Percentiles rank a stretch among this genome's conserved stretches.
These are phyloP conservation scores for Teratosphaeria epicoccoides DNA, from an alignment of 2,329 filamentous ascomycete genomes.

Conservation along the genomic window DNA sequence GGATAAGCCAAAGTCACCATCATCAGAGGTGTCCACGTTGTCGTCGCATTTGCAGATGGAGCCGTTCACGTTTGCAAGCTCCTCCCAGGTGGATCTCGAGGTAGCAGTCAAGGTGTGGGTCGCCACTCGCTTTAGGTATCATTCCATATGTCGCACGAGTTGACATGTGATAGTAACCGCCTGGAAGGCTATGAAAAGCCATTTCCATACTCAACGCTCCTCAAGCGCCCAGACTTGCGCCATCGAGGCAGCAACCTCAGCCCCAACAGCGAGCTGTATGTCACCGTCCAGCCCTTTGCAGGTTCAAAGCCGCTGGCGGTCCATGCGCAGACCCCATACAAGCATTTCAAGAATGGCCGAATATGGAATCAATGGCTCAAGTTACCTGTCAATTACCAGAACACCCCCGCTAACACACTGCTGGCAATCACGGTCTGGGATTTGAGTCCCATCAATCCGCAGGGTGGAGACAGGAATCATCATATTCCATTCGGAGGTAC, in stretches of 20 bases:
- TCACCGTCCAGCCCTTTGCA: constrained; percentile 88
- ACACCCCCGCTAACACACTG: constrained; percentile 68
- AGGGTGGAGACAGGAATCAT: constrained; percentile 60
- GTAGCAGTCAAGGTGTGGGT: constrained; percentile 54
- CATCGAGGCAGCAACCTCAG: constrained; percentile 81
- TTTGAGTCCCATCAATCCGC: constrained; percentile 65
- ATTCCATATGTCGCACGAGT: background rate
- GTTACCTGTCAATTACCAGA: constrained; percentile 73
- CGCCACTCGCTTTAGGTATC: constrained; percentile 2
- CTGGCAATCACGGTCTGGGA: constrained; percentile 95
- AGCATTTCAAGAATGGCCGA: constrained; percentile 62
- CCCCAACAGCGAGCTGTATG: constrained; percentile 76
- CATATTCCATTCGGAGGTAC: constrained; percentile 89
- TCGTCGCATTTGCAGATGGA: constrained; percentile 71
- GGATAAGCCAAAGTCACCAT: too few relatives aligned
- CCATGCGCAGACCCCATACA: constrained; percentile 85
- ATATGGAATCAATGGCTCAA: constrained; percentile 96
- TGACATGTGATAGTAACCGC: constrained; percentile 40
- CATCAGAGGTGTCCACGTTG: too few relatives aligned
- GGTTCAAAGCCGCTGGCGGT: constrained; percentile 92
- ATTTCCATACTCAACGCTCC: constrained; percentile 64
- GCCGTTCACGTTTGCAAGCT: constrained; percentile 89
- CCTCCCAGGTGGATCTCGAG: constrained; percentile 68
- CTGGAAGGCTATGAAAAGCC: constrained; percentile 70
- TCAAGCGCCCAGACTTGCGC: constrained; percentile 68